Percentiles rank a stretch among this genome's conserved stretches.
phyloP scores from a whole-genome alignment of 2,329 filamentous ascomycete species.

The Amesomyces nigricolor region DNA sequence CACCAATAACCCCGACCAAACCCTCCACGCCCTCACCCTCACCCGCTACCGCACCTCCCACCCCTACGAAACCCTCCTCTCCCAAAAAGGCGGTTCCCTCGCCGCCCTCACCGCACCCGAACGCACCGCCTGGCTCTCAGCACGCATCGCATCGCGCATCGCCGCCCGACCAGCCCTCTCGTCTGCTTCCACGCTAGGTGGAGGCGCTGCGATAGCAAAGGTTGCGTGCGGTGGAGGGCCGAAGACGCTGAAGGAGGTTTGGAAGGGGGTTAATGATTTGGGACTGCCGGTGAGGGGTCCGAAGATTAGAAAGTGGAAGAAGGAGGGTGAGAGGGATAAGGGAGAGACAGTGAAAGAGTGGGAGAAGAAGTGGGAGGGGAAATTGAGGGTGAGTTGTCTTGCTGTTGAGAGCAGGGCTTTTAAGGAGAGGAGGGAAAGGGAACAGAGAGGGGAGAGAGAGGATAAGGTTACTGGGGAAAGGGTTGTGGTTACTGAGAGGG shows the following conservation, averaged over 20 bases:
- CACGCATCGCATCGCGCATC: conserved; percentile 41
- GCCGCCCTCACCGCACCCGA: conserved; percentile 45
- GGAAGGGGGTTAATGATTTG: conserved; percentile 51
- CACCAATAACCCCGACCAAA: conserved; percentile 26
- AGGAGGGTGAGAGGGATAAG: conserved; percentile 38
- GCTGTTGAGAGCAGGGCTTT: conserved; percentile 43
- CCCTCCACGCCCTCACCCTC: conserved; percentile 44
- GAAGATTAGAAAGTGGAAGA: conserved; percentile 20
- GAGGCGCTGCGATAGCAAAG: conserved; percentile 16
- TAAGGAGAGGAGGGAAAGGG: conserved; percentile 33
- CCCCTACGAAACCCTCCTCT: conserved; percentile 42
- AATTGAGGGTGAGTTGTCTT: conserved; percentile 40
- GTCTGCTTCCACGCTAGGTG: background rate
- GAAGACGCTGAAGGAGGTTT: conserved; percentile 52
- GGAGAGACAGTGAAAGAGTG: conserved; percentile 37
- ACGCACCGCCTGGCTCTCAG: conserved; percentile 44
- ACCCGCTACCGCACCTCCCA: conserved; percentile 47
- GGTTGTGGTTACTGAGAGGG: conserved; percentile 32
- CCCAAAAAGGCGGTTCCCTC: conserved; percentile 28
- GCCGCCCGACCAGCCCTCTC: conserved; percentile 26
- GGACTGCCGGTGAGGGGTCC: conserved; percentile 43
- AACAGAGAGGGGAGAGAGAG: conserved; percentile 15
- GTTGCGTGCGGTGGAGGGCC: conserved; percentile 30
- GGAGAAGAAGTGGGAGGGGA: conserved; percentile 38
- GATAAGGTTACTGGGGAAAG: conserved; percentile 19